Base-by-base conservation (phyloP, 129 eudicot genomes). In the Escallonia herrerae region DNA sequence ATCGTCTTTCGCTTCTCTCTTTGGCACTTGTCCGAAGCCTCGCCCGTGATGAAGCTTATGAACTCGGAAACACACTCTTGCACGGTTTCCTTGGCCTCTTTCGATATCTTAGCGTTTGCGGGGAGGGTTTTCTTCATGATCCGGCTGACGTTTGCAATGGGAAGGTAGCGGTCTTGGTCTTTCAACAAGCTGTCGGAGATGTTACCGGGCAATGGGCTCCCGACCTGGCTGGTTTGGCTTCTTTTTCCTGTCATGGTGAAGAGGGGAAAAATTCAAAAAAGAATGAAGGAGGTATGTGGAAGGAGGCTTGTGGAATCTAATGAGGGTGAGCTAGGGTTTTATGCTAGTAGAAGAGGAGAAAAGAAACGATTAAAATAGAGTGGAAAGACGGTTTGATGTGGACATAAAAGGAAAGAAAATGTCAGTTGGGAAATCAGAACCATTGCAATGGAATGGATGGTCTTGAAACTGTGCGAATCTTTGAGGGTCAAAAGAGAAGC, bases 31-130 rank as follows among this genome's bases (percentile, higher is more conserved):
- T 86, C 94, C 2, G 89, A 63, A 7, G 94, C 94, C 64, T 86
- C 94, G 55, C 94, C 87, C 1, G 94, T 86, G 50, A 86, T 72
- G 66, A 86, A 86, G 72, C 84, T 80, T 4, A 86, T 86, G 84
- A 86, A 86, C 76, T 86, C 94, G 2, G 94, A 77, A n/a, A 82
- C 94, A 39, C 94, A 86, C 65, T 80, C 94, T 64, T 86, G 94
- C 43, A 86, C 89, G 2, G 82, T 82, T 63, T 86, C 94, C 33
- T 86, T 86, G 33, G 94, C 89, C 61, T 86, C 94, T 76, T 86
- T 86, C 4, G 94, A 83, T 60, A 86, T 82, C 55, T 86, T 86
- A 6, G 89, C 89, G 55, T 86, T 86, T 15, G 86, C 69, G 6
- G 94, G 94, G 11, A 86, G 79, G 2, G 94, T 72, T 66, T 82